A percentile compares a stretch with the other conserved stretches of the same genome.
phyloP scores from a whole-genome alignment of 1,139 yeast species.

The Saccharomyces pastorianus region DNA sequence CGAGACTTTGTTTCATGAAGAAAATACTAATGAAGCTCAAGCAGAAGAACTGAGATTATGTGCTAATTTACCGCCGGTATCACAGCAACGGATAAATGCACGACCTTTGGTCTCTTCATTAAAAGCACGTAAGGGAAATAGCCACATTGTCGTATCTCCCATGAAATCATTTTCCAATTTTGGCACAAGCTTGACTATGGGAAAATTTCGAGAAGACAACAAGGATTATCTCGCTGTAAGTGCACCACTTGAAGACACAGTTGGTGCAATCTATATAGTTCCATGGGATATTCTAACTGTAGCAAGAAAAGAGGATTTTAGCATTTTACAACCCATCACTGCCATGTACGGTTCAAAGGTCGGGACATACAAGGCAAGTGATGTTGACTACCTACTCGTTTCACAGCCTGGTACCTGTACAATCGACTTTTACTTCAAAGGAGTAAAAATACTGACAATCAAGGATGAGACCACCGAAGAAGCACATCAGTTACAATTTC shows the following conservation, averaged over 20 bases:
- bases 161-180: constrained; percentile 33
- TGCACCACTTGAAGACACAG: constrained; percentile 38
- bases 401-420: constrained; percentile 35
- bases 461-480: constrained; percentile 12
- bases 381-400: constrained; percentile 28
- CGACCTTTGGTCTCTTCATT: neutral
- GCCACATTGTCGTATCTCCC: constrained; percentile 22
- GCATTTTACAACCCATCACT: constrained; percentile 13
- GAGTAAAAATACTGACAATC: constrained; percentile 21
- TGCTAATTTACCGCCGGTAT: constrained; percentile 15
- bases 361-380: constrained; percentile 19
- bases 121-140: neutral
- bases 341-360: constrained; percentile 32
- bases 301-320: neutral
- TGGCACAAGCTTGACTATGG: constrained; percentile 38
- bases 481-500: constrained; percentile 11
- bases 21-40: constrained; percentile 3
- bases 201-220: constrained; percentile 33
- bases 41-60: constrained; percentile 5
- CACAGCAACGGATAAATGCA: neutral
- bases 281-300: constrained; percentile 25
- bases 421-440: constrained; percentile 20
- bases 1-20: constrained; percentile 7
- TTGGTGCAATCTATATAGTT: constrained; percentile 38
- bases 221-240: constrained; percentile 40